Evolutionary conservation across 352 stramenopile genomes (phyloP).

Genomic region (Phytophthora litchii): DNA sequence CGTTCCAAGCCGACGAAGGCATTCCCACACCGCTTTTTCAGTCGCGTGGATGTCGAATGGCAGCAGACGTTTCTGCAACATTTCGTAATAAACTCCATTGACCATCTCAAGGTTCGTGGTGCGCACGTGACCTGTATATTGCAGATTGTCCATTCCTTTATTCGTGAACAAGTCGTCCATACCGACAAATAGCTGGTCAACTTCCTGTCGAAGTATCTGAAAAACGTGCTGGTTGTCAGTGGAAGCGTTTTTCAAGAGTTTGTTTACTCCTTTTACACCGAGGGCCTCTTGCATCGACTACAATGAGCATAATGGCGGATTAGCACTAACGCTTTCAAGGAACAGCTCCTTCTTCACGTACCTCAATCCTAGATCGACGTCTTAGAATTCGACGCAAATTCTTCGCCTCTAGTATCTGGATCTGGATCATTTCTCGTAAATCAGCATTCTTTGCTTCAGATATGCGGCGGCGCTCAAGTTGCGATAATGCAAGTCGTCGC

Average conservation of each 20-base stretch:
- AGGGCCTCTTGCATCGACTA: slow-evolving; percentile 6
- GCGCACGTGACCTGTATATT: slow-evolving; percentile 3
- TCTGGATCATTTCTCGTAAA: not conserved
- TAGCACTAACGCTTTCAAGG: not conserved
- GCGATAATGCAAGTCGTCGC: not conserved
- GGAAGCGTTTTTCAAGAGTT: not conserved
- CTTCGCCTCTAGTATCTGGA: slow-evolving; percentile 9
- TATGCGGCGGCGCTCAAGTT: not conserved
- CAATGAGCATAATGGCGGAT: not conserved
- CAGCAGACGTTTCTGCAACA: slow-evolving; percentile 15
- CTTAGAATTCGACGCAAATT: slow-evolving; percentile 1
- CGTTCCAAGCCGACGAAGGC: slow-evolving; percentile 2
- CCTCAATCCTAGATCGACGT: slow-evolving; percentile 2
- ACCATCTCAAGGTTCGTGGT: slow-evolving; percentile 2
- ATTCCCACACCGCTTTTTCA: slow-evolving; percentile 5
- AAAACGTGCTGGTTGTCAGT: not conserved
- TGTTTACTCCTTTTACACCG: not conserved
- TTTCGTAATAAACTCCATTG: slow-evolving; percentile 24
- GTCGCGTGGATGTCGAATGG: slow-evolving; percentile 16
- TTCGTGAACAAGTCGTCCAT: slow-evolving; percentile 14
- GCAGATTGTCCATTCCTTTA: slow-evolving; percentile 9
- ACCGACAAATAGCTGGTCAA: slow-evolving; percentile 10
- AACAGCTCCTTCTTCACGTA: not conserved
- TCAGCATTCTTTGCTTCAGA: not conserved
- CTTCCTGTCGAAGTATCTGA: slow-evolving; percentile 2